Evolutionary conservation across 139 green algal genomes (phyloP).

Genomic region (Picocystis salinarum): DNA sequence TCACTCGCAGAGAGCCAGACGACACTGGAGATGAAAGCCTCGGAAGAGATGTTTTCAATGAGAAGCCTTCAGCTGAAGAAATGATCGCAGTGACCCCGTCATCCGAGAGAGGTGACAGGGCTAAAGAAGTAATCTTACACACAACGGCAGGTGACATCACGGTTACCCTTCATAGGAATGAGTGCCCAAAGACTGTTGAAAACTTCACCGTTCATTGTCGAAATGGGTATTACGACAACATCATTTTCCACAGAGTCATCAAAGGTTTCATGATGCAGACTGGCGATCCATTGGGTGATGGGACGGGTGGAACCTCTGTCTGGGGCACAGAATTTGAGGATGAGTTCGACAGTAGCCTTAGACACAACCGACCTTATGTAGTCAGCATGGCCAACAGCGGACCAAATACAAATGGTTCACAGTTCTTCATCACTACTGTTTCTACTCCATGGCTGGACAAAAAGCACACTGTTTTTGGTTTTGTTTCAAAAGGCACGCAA

Average conservation of each 20-base stretch:
- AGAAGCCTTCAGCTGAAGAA: no score
- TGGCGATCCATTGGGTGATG: conserved; percentile 59
- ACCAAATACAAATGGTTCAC: conserved; percentile 41
- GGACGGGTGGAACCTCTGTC: conserved; percentile 87
- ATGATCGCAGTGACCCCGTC: no score
- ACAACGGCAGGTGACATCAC: conserved; percentile 56
- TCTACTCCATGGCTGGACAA: conserved; percentile 46
- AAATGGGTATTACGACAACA: conserved; percentile 86
- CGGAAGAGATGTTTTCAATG: conserved; percentile 89
- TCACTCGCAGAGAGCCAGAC: conserved; percentile 56
- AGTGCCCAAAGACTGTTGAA: conserved; percentile 87
- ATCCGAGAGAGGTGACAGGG: no score
- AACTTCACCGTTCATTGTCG: conserved; percentile 87
- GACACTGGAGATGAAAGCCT: conserved; percentile 50
- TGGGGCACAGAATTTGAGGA: conserved; percentile 96
- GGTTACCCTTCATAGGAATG: conserved; percentile 76
- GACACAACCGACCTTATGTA: conserved; percentile 69
- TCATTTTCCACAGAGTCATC: conserved; percentile 93
- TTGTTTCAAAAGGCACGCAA: conserved; percentile 57
- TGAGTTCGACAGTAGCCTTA: conserved; percentile 71
- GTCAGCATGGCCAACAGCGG: conserved; percentile 70
- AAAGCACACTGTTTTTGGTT: conserved; percentile 55
- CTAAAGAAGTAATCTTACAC: no score
- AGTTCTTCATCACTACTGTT: conserved; percentile 84
- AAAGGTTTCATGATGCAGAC: conserved; percentile 97